phyloP scores from a whole-genome alignment of 352 stramenopile species.

The Phytophthora pistaciae region DNA sequence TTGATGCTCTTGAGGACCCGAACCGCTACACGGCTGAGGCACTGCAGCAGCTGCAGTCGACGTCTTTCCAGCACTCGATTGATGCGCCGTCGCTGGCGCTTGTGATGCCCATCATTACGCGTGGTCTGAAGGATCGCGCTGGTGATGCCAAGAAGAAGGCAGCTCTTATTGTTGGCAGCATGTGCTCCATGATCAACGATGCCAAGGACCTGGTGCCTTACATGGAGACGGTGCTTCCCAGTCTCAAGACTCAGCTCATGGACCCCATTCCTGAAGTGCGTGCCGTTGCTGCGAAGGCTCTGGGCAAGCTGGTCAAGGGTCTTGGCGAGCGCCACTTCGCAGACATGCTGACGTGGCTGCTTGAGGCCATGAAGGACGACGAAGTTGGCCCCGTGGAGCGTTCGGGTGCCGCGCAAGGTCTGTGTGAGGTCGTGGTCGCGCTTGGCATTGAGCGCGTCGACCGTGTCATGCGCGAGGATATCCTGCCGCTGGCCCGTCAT shows the following conservation, averaged over 20 bases:
- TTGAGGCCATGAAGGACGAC: slow-evolving; percentile 96
- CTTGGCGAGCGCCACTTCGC: slow-evolving; percentile 96
- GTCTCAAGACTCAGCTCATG: slow-evolving; percentile 94
- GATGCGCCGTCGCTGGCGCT: slow-evolving; percentile 99
- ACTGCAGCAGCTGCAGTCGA: slow-evolving; percentile 98
- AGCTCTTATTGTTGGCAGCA: slow-evolving; percentile 99
- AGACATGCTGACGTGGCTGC: slow-evolving; percentile 97
- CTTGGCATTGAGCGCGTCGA: slow-evolving; percentile 85
- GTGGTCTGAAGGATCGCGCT: slow-evolving; percentile 97
- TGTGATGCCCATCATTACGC: slow-evolving; percentile 99
- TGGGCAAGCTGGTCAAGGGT: slow-evolving; percentile 96
- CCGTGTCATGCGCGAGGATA: slow-evolving; percentile 89
- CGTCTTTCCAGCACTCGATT: slow-evolving; percentile 99
- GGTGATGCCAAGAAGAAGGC: slow-evolving; percentile 99
- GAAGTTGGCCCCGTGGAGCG: slow-evolving; percentile 95
- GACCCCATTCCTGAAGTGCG: slow-evolving; percentile 96
- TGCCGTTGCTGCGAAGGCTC: slow-evolving; percentile 94
- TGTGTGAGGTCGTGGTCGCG: slow-evolving; percentile 96
- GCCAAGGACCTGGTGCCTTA: slow-evolving; percentile 98
- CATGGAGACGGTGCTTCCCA: slow-evolving; percentile 96
- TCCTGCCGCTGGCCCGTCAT: slow-evolving; percentile 96
- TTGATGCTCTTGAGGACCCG: slow-evolving; percentile 97
- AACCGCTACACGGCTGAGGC: slow-evolving; percentile 93
- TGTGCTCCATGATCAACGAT: slow-evolving; percentile 99
- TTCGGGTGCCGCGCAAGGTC: slow-evolving; percentile 97